Base-by-base conservation (phyloP, 345 rosid species). In the Reutealis trisperma region DNA sequence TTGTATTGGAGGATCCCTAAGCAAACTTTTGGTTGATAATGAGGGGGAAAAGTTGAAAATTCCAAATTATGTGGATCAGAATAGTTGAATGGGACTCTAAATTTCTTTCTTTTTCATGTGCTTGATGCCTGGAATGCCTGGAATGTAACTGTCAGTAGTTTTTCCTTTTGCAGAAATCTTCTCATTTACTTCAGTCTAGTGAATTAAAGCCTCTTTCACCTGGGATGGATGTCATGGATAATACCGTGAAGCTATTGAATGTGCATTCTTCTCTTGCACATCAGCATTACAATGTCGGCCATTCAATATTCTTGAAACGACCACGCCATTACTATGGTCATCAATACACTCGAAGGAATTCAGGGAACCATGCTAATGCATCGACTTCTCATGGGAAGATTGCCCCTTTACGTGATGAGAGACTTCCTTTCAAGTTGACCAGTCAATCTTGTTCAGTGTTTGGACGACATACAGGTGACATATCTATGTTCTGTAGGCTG, bases 261-360 rank as follows among this genome's bases (percentile, higher is more conserved):
- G 64, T 63, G 32, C 84, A 83, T 21, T 62, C 84, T 61, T 79
- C 88, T 74, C 63, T 49, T 72, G 67, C 79, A 63, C 87, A 80
- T 63, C 85, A 72, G 75, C 87, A 82, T 25, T 73, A 87, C 60
- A 84, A 80, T 79, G 83, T 83, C 65, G 80, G 89, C 34, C 85
- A 86, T 22, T 80, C 91, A 37, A 60, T 88, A n/a, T 85, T 86
- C 82, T 79, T 86, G 71, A 90, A 90, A 75, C 87, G 92, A 62
- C 82, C 91, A 10, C 90, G 89, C 44, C 88, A 88, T 77, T 70
- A 83, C 80, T 83, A 84, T 74, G 86, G 89, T 21, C 92, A 86
- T 62, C 94, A 89, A 8, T 86, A 86, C 81, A 80, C 86, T 22
- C 78, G 86, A 54, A 79, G 89, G 77, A 89, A 85, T 82, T 77